Evolutionary conservation across 108 stramenopile genomes (phyloP).

Genomic region (Skeletonema grethae): DNA sequence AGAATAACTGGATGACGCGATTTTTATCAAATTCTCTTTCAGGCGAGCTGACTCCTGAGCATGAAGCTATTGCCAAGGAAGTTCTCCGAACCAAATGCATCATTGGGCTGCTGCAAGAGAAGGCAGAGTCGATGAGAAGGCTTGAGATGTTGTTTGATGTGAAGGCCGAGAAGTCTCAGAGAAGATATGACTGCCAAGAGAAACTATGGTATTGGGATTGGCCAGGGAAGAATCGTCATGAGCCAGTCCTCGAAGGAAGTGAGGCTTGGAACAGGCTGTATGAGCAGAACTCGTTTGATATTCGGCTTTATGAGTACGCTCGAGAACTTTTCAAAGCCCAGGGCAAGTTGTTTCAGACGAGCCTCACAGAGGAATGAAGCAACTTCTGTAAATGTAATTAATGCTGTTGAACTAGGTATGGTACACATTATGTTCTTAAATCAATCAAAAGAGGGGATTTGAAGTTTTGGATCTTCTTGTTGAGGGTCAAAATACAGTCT

Average conservation of each 20-base stretch:
- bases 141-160: conserved; percentile 44
- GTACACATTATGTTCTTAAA: no score
- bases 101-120: conserved; percentile 44
- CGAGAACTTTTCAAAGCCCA: conserved; percentile 49
- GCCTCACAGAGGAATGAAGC: not conserved
- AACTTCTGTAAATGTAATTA: not conserved
- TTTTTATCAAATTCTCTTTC: conserved; percentile 49
- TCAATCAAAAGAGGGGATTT: no score
- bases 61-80: conserved; percentile 52
- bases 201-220: conserved; percentile 53
- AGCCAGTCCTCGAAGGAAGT: conserved; percentile 31
- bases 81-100: conserved; percentile 56
- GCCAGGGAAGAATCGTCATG: conserved; percentile 56
- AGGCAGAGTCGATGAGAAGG: conserved; percentile 43
- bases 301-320: conserved; percentile 46
- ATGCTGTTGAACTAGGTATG: no score
- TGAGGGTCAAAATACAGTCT: no score
- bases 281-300: conserved; percentile 40
- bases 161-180: conserved; percentile 26
- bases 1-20: conserved; percentile 62
- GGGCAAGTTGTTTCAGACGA: conserved; percentile 37
- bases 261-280: conserved; percentile 28
- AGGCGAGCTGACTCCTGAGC: conserved; percentile 48
- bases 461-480: no score
- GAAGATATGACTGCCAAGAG: conserved; percentile 44